phyloP scores from a whole-genome alignment of 2,329 filamentous ascomycete genomes.

The Dichotomopilus funicola region DNA sequence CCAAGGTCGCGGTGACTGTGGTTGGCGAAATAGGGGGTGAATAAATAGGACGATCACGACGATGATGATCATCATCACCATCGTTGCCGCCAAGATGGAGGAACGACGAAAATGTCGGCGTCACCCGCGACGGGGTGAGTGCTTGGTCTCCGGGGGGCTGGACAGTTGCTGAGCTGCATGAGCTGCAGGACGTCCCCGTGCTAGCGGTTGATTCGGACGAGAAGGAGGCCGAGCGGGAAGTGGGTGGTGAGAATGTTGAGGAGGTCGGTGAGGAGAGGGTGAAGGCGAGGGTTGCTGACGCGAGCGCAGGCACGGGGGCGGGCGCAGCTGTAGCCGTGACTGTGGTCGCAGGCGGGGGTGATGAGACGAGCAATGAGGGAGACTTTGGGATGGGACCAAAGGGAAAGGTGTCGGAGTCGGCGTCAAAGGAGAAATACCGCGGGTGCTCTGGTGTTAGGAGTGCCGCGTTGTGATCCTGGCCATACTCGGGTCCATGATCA shows the following conservation, averaged over 20 bases:
- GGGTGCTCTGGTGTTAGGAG: constrained; percentile 19
- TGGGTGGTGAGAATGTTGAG: constrained; percentile 12
- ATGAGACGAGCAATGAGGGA: not conserved
- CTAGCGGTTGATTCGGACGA: constrained; percentile 14
- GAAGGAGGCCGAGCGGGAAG: constrained; percentile 7
- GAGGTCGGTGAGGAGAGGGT: not conserved
- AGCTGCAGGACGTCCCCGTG: constrained; percentile 13
- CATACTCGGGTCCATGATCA: not conserved
- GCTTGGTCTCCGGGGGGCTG: too few species aligned
- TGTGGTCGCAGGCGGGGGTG: constrained; percentile 11
- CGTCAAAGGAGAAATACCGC: constrained; percentile 14
- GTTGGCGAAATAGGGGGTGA: too few species aligned
- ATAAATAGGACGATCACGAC: too few species aligned
- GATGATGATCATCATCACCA: too few species aligned
- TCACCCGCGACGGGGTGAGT: too few species aligned
- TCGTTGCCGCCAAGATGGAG: too few species aligned
- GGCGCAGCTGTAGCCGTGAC: too few species aligned
- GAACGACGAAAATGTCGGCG: too few species aligned
- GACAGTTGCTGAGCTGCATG: not conserved
- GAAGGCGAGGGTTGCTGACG: not conserved
- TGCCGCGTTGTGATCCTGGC: constrained; percentile 3
- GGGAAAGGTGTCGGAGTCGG: not conserved
- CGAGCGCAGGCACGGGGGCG: too few species aligned
- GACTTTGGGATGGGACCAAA: not conserved
- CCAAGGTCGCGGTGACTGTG: too few species aligned